Conservation (phyloP, 805 yeast species). For the Myxozyma geophila region DNA sequence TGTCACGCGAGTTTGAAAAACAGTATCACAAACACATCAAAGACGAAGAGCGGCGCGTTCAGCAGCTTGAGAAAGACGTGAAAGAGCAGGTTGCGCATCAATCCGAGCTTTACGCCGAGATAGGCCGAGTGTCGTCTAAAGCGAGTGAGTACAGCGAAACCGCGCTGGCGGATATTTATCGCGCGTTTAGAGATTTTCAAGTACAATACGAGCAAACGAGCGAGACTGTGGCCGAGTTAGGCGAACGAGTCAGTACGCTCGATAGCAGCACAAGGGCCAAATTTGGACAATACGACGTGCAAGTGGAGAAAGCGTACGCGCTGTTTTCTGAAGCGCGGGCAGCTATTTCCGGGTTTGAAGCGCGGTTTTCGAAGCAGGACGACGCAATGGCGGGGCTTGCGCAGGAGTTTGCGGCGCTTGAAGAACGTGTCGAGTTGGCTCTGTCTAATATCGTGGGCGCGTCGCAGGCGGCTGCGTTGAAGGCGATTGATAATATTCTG, state of each 20-base stretch:
- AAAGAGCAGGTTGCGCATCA: neutral
- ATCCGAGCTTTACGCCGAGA: neutral
- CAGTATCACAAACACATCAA: slow-evolving; percentile 1
- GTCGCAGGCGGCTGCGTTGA: slow-evolving; percentile 18
- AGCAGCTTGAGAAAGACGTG: neutral
- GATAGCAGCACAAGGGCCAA: neutral
- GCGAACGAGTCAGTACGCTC: neutral
- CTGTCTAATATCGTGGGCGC: slow-evolving; percentile 2
- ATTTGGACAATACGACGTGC: neutral
- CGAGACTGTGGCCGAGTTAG: neutral
- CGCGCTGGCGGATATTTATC: neutral
- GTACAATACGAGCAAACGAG: neutral
- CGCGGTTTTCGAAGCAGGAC: neutral
- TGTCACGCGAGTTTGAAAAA: slow-evolving; percentile 17
- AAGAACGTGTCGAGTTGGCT: neutral
- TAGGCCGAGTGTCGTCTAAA: neutral
- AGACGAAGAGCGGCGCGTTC: neutral
- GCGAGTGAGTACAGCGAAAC: neutral
- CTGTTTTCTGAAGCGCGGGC: neutral
- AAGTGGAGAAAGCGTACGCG: neutral
- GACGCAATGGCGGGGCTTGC: neutral
- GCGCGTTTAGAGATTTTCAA: neutral
- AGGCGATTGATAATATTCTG: slow-evolving; percentile 14
- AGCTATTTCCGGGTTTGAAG: neutral
- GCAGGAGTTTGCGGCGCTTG: neutral